These are phyloP conservation scores for Entomortierella beljakovae DNA, from an alignment of 192 early-diverging fungal species.

Conservation along the genomic window DNA sequence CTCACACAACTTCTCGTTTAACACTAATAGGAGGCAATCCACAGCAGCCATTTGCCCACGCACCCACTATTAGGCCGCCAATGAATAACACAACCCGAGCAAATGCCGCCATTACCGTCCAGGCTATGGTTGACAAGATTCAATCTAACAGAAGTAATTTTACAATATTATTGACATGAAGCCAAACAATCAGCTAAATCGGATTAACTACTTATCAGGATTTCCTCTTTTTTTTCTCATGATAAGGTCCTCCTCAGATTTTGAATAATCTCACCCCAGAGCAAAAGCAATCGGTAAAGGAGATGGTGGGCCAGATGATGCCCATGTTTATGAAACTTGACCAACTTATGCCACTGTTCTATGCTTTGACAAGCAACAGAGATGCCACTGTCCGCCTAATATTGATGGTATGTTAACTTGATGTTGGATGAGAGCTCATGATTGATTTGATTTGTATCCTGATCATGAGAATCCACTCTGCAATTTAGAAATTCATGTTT, in stretches of 20 bases:
- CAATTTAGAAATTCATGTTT: conserved; percentile 61
- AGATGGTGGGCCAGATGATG: conserved; percentile 51
- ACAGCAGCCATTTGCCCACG: conserved; percentile 3
- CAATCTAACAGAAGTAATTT: conserved; percentile 49
- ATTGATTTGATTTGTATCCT: not conserved
- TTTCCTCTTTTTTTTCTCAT: not conserved
- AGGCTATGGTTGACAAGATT: conserved; percentile 53
- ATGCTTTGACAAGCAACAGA: conserved; percentile 56
- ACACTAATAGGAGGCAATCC: too few relatives aligned
- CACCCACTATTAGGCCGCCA: conserved; percentile 6
- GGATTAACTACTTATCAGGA: too few relatives aligned
- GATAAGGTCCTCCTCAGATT: conserved; percentile 31
- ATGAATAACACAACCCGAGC: conserved; percentile 33
- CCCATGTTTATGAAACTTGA: conserved; percentile 61
- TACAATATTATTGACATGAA: too few relatives aligned
- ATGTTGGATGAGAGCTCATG: not conserved
- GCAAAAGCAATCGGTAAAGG: conserved; percentile 58
- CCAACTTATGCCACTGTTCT: conserved; percentile 60
- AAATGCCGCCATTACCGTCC: conserved; percentile 48
- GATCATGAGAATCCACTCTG: not conserved
- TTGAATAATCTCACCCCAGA: conserved; percentile 52
- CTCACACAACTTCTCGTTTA: too few relatives aligned
- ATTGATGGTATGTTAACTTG: conserved; percentile 47
- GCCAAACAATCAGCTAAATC: too few relatives aligned
- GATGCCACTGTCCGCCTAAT: conserved; percentile 63